Evolutionary conservation across 352 stramenopile genomes (phyloP).

Genomic region (Globisporangium rhizosaccharum): DNA sequence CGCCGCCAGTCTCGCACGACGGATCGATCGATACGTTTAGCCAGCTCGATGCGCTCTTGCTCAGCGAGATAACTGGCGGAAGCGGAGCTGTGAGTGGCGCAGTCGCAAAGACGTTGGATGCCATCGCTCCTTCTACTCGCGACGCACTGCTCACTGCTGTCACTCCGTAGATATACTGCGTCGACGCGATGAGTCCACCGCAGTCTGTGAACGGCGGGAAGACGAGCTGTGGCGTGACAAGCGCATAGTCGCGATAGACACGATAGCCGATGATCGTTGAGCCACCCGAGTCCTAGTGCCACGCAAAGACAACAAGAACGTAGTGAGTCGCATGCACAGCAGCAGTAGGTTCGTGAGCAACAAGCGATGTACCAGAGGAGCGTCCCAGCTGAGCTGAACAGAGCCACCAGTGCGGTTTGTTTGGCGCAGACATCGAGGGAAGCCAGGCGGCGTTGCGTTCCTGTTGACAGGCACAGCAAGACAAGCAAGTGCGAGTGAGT

Average conservation of each 20-base stretch:
- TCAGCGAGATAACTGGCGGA: slow-evolving; percentile 19
- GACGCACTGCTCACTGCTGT: slow-evolving; percentile 25
- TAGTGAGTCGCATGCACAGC: not conserved
- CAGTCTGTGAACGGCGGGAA: slow-evolving; percentile 42
- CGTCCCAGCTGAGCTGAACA: slow-evolving; percentile 33
- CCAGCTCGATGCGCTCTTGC: slow-evolving; percentile 15
- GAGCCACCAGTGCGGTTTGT: slow-evolving; percentile 35
- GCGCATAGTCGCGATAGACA: slow-evolving; percentile 52
- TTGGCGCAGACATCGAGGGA: slow-evolving; percentile 23
- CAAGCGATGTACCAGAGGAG: slow-evolving; percentile 25
- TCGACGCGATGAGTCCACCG: slow-evolving; percentile 25
- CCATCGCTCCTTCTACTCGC: slow-evolving; percentile 27
- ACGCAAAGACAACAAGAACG: not conserved
- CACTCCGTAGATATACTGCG: slow-evolving; percentile 42
- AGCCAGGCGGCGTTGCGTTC: slow-evolving; percentile 26
- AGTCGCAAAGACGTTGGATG: slow-evolving; percentile 22
- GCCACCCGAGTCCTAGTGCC: slow-evolving; percentile 27
- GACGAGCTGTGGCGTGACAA: slow-evolving; percentile 24
- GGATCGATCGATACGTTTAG: slow-evolving; percentile 31
- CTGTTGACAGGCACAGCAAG: slow-evolving; percentile 13
- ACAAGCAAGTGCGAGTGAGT: not conserved
- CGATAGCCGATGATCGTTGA: slow-evolving; percentile 38
- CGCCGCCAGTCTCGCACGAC: slow-evolving; percentile 38
- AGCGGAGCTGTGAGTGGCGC: slow-evolving; percentile 22
- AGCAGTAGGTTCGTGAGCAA: not conserved